Evolutionary conservation across 169 alveolate species (phyloP).

Genomic region (Cryptosporidium sp.): DNA sequence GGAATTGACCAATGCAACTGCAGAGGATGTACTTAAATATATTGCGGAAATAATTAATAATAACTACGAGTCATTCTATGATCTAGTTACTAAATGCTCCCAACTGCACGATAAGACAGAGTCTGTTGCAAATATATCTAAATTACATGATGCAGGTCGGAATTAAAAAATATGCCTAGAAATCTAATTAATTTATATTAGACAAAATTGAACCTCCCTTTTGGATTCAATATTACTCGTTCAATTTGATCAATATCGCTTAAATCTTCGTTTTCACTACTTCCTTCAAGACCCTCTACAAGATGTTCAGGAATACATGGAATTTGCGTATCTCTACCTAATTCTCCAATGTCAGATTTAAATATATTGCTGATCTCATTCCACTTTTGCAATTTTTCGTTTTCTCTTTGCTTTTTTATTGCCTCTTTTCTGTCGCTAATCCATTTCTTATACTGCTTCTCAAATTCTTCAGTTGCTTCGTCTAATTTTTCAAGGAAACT

Average conservation of each 20-base stretch:
- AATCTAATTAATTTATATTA: slow-evolving; percentile 5
- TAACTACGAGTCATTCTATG: slow-evolving; percentile 40
- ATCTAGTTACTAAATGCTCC: slow-evolving; percentile 43
- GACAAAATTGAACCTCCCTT: slow-evolving; percentile 30
- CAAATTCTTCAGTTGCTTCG: slow-evolving; percentile 82
- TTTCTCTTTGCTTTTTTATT: slow-evolving; percentile 76
- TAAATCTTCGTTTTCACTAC: slow-evolving; percentile 13
- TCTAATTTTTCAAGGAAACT: slow-evolving; percentile 81
- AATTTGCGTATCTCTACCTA: background rate
- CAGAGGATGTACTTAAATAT: slow-evolving; percentile 27
- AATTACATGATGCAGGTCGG: slow-evolving; percentile 43
- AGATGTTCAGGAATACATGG: slow-evolving; percentile 68
- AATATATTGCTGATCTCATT: slow-evolving; percentile 61
- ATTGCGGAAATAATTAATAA: slow-evolving; percentile 51
- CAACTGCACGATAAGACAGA: slow-evolving; percentile 60
- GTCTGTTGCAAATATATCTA: slow-evolving; percentile 56
- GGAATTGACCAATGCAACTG: slow-evolving; percentile 45
- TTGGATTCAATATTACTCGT: slow-evolving; percentile 35
- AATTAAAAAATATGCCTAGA: background rate
- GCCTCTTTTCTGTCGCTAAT: slow-evolving; percentile 77
- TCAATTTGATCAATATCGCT: slow-evolving; percentile 36
- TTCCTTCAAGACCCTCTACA: slow-evolving; percentile 10
- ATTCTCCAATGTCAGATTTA: background rate
- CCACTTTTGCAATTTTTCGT: slow-evolving; percentile 77
- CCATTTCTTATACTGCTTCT: slow-evolving; percentile 76